Conservation (phyloP, 345 rosid species). For the Populus euphratica region DNA sequence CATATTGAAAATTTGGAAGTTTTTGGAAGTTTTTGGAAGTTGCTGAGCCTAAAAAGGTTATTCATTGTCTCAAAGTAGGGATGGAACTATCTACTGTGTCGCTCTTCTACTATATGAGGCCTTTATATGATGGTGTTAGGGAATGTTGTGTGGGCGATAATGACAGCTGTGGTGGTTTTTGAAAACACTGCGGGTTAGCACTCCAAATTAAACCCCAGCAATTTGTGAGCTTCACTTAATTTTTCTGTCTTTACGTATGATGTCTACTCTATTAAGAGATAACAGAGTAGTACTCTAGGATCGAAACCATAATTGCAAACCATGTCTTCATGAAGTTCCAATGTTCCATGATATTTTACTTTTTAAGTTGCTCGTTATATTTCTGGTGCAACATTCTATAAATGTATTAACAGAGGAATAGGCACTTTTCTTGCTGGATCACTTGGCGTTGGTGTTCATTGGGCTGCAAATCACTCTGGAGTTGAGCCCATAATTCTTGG, state of each 20-base stretch:
- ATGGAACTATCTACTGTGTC: slow-evolving; percentile 38
- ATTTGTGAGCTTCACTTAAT: not conserved
- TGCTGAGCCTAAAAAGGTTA: slow-evolving; percentile 40
- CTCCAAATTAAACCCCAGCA: not conserved
- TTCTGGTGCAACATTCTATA: slow-evolving; percentile 66
- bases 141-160: slow-evolving; percentile 50
- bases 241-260: not conserved
- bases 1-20: slow-evolving; percentile 22
- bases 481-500: slow-evolving; percentile 55
- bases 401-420: slow-evolving; percentile 57
- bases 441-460: slow-evolving; percentile 59
- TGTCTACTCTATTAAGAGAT: not conserved
- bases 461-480: slow-evolving; percentile 61
- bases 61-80: slow-evolving; percentile 46
- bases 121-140: slow-evolving; percentile 43
- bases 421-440: slow-evolving; percentile 68
- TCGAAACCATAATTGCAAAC: not conserved
- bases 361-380: not conserved
- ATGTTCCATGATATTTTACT: no score
- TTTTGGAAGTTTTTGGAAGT: slow-evolving; percentile 30
- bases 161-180: slow-evolving; percentile 68
- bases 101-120: slow-evolving; percentile 36
- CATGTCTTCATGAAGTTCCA: not conserved
- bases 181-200: slow-evolving; percentile 57
- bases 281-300: not conserved